phyloP scores from a whole-genome alignment of 331 rosid genomes.

The Pyracantha coccinea region DNA sequence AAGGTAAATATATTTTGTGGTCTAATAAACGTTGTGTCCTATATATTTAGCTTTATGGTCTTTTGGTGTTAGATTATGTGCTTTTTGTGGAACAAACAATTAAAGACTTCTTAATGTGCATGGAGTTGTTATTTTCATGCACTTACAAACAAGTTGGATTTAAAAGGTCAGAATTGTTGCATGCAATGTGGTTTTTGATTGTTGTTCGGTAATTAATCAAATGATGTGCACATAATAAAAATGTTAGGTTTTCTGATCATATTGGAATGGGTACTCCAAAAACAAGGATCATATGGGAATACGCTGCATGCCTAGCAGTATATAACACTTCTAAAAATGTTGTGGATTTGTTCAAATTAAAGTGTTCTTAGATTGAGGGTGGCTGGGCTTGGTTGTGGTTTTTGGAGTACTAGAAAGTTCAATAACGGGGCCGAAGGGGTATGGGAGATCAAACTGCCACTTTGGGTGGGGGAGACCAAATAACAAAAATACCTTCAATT shows the following conservation, averaged over 20 bases:
- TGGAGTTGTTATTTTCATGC: background rate
- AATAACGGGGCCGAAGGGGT: background rate
- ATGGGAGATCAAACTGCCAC: background rate
- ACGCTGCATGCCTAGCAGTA: background rate
- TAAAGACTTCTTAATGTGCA: background rate
- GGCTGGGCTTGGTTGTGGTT: background rate
- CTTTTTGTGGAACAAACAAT: background rate
- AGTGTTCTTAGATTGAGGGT: background rate
- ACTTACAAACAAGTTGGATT: background rate
- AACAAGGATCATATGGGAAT: background rate
- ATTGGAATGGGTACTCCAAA: background rate
- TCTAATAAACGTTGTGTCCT: background rate
- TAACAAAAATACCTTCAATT: too few species aligned
- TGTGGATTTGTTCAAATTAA: background rate
- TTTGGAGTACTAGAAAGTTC: background rate
- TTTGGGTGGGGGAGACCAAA: background rate
- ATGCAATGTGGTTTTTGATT: background rate
- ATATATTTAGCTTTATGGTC: background rate
- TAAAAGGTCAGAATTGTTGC: background rate
- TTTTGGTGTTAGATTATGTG: background rate
- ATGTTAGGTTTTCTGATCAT: background rate
- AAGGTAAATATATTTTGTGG: conserved; percentile 46
- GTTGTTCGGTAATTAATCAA: background rate
- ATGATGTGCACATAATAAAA: background rate
- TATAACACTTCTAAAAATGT: background rate